Conservation (phyloP, 352 stramenopile genomes). For the Bremia lactucae region DNA sequence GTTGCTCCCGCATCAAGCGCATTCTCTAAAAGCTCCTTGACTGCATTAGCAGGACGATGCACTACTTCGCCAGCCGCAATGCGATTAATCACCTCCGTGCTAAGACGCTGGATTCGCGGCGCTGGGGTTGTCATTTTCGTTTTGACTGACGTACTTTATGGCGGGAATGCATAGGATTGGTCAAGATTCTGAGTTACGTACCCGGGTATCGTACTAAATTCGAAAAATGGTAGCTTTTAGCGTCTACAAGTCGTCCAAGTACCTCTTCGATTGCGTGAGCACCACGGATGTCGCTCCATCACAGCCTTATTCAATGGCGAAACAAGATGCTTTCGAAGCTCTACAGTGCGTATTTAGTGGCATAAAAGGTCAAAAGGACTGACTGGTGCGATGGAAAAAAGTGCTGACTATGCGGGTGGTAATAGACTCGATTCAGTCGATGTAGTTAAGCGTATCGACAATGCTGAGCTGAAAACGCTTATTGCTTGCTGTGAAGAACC, state of each 20-base stretch:
- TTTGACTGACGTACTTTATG: constrained; percentile 34
- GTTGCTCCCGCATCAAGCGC: constrained; percentile 91
- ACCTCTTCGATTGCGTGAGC: constrained; percentile 50
- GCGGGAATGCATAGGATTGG: no score
- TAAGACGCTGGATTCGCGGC: constrained; percentile 78
- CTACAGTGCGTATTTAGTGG: constrained; percentile 36
- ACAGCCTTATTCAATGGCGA: constrained; percentile 16
- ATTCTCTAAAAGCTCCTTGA: constrained; percentile 99
- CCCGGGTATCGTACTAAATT: no score
- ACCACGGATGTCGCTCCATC: constrained; percentile 6
- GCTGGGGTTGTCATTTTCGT: constrained; percentile 6
- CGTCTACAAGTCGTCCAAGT: constrained; percentile 58
- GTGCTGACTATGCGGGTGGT: neutral
- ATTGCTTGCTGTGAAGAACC: constrained; percentile 37
- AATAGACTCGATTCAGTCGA: constrained; percentile 31
- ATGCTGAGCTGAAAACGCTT: constrained; percentile 46
- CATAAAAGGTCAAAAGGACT: no score
- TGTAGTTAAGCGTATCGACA: constrained; percentile 50
- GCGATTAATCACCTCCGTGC: constrained; percentile 89
- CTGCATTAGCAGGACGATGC: constrained; percentile 87
- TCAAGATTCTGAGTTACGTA: no score
- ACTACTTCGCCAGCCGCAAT: constrained; percentile 94
- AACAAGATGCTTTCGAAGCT: constrained; percentile 27
- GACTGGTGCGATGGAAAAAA: no score
- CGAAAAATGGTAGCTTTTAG: constrained; percentile 32